Evolutionary conservation across 108 stramenopile genomes (phyloP).

Genomic region (Nitzschia inconspicua): DNA sequence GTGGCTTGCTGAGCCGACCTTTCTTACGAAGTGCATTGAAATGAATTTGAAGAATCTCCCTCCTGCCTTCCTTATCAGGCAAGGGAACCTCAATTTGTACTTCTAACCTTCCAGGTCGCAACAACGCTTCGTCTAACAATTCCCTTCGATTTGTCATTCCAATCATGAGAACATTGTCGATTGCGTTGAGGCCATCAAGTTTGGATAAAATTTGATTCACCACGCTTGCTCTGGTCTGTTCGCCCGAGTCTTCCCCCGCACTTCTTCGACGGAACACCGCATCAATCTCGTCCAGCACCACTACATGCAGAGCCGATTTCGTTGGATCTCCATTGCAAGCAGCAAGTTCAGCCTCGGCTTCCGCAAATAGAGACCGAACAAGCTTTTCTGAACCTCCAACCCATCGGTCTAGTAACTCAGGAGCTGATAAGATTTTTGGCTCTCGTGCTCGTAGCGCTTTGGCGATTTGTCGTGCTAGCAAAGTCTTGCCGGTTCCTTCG

Average conservation of each 20-base stretch:
- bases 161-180: slow-evolving; percentile 75
- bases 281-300: slow-evolving; percentile 88
- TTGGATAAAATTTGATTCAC: slow-evolving; percentile 83
- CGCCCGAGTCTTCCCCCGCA: slow-evolving; percentile 57
- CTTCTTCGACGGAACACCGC: slow-evolving; percentile 71
- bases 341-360: slow-evolving; percentile 83
- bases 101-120: slow-evolving; percentile 81
- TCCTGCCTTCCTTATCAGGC: slow-evolving; percentile 51
- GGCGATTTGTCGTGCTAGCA: slow-evolving; percentile 59
- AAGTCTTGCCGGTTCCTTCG: slow-evolving; percentile 56
- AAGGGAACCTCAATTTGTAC: slow-evolving; percentile 81
- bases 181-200: slow-evolving; percentile 78
- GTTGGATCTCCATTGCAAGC: slow-evolving; percentile 56
- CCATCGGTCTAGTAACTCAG: slow-evolving; percentile 96
- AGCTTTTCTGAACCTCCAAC: slow-evolving; percentile 93
- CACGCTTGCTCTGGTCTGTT: slow-evolving; percentile 59
- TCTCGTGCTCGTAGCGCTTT: slow-evolving; percentile 81
- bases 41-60: slow-evolving; percentile 72
- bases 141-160: slow-evolving; percentile 85
- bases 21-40: slow-evolving; percentile 58
- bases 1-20: slow-evolving; percentile 60
- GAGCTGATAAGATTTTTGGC: slow-evolving; percentile 92
- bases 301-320: slow-evolving; percentile 61
- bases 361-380: slow-evolving; percentile 91
- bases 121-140: slow-evolving; percentile 72